Base-by-base conservation (phyloP, 148 eudicot genomes). In the Cornus controversa region DNA sequence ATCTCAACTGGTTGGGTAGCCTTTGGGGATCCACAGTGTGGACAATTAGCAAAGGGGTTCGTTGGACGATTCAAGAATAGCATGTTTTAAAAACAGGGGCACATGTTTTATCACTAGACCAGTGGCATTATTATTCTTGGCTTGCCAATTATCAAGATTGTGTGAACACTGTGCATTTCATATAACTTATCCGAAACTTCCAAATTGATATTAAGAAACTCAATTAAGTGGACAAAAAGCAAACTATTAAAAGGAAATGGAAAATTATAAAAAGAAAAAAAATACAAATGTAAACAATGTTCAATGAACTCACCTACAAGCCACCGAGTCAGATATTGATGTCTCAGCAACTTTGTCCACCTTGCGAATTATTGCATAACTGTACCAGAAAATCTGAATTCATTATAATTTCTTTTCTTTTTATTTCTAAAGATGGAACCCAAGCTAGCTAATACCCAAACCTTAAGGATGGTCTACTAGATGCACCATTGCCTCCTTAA, bases 291-390 rank as follows among this genome's bases (percentile, higher is more conserved):
- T 50, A 13, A 20, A 50, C 18, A 13, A 50, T 15, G 13, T 50
- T 50, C 57, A 50, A 16, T 60, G 25, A 18, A 60, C 64, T 18
- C 25, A 92, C 96, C 86, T 87, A 69, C 86, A 82, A 34, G 83
- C 82, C 66, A 74, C 36, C 65, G 83, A 73, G 74, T 70, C 87
- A 29, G 92, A 80, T 58, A 83, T 13, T 34, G 90, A 69, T 25
- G 78, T 65, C 68, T 86, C 80, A 34, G 73, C 80, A 78, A 80
- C 82, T 85, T 83, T 90, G 68, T 87, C 89, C 45, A 87, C 87
- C 84, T 90, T 87, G 53, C 90, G 92, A 73, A 89, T 82, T 64
- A 89, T 91, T 60, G 90, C 92, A 83, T 82, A 83, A 77, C 97
- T 92, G 91, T 18, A 18, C 23, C 23, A n/a, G 24, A 60, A 60